Evolutionary conservation across 2,329 filamentous ascomycete genomes (phyloP), one percentile per base, ranked within the genome.

Genomic region (Epichloe brachyelytri): DNA sequence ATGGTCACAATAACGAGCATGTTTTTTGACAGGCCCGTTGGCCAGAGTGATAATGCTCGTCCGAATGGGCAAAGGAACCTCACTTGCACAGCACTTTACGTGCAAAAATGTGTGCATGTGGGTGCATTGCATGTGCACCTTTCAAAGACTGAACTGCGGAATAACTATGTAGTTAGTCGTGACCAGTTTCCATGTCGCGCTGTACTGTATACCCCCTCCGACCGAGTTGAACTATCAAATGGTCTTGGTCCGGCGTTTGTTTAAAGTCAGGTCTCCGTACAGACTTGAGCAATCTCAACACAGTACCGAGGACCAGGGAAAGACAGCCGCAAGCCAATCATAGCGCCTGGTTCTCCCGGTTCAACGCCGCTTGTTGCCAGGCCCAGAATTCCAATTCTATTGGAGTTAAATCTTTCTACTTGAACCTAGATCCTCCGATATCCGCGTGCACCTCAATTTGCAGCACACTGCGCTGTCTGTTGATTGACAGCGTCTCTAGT

Each of bases 281-380:
- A 12, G n/a, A 20, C 40, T 19, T 6, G 1, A 39, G 17, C 37
- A 12, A 19, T 14, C 19, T 43, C 20, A 12, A 19, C 40, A 43
- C 17, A 10, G 20, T 19, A 20, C 46, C 46, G 46, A 48, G 39
- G 47, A 37, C 15, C 26, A 39, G 20, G 14, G 10, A 37, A 22
- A 11, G 19, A 19, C 7, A 15, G 22, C 33, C 12, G 8, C 37
- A n/a, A 46, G 43, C 51, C 51, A 53, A 53, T 53, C 51, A 53
- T n/a, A 46, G 17, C 33, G 15, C 11, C 26, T 15, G 43, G n/a
- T 39, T 47, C 46, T 36, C n/a, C 36, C 46, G 17, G 40, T 33
- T 26, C 26, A 30, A 30, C 30, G 43, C 51, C 41, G 45, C 44
- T 40, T 48, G 45, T 17, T 39, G 19, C 22, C 37, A 50, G 51